Percentiles rank a stretch among this genome's conserved stretches.
Conservation (phyloP, 129 eudicot genomes). For the Flaveria trinervia region DNA sequence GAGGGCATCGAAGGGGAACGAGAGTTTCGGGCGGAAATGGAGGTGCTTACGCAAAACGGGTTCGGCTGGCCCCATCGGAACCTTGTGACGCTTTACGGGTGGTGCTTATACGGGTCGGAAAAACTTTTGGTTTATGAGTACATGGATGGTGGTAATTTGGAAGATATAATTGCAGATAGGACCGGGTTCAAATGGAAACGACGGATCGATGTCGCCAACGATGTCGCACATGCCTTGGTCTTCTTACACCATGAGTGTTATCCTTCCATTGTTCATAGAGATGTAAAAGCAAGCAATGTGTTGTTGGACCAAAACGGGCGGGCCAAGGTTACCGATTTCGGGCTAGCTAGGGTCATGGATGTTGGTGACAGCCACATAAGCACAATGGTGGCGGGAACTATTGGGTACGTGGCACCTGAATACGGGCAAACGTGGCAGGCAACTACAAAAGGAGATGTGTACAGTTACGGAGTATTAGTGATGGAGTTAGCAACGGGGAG, state of each 20-base stretch:
- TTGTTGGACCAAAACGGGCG: constrained; percentile 70
- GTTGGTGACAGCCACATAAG: constrained; percentile 86
- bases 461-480: constrained; percentile 84
- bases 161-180: constrained; percentile 60
- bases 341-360: constrained; percentile 80
- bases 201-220: constrained; percentile 66
- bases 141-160: constrained; percentile 92
- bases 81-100: constrained; percentile 84
- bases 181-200: constrained; percentile 54
- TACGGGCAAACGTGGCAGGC: constrained; percentile 97
- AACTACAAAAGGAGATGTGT: constrained; percentile 94
- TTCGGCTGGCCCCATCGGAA: constrained; percentile 95
- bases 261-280: constrained; percentile 84
- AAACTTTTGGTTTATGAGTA: constrained; percentile 84
- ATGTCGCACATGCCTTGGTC: constrained; percentile 86
- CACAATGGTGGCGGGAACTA: constrained; percentile 96
- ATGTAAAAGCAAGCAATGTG: constrained; percentile 94
- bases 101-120: constrained; percentile 90
- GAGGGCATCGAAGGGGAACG: constrained; percentile 86
- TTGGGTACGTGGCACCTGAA: constrained; percentile 97
- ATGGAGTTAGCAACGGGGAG: constrained; percentile 95
- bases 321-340: constrained; percentile 90
- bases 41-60: constrained; percentile 64
- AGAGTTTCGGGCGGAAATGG: constrained; percentile 97
- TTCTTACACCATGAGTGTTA: constrained; percentile 88